Conservation (phyloP, 139 green algal species). For the Pedinophyceae sp. region DNA sequence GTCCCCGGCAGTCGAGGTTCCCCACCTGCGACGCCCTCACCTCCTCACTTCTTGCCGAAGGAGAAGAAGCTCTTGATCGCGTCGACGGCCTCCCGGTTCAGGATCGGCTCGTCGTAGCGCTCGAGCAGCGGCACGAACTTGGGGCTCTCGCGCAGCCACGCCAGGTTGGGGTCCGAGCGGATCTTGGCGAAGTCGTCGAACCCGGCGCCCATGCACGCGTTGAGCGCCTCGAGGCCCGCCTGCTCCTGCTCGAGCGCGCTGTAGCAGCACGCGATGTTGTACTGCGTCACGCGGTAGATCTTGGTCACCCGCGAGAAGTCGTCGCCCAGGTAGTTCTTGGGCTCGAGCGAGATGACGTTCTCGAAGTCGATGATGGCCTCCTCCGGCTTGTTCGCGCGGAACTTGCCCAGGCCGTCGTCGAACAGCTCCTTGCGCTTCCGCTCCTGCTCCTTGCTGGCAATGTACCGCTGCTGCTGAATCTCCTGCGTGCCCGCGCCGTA, state of each 20-base stretch:
- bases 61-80: constrained; percentile 39
- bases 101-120: constrained; percentile 81
- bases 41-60: constrained; percentile 23
- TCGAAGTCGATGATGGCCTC: constrained; percentile 87
- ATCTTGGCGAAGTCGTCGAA: constrained; percentile 89
- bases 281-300: constrained; percentile 83
- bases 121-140: constrained; percentile 59
- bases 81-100: constrained; percentile 73
- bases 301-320: constrained; percentile 69
- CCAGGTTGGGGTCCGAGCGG: constrained; percentile 75
- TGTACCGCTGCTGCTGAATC: constrained; percentile 80
- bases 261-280: constrained; percentile 98
- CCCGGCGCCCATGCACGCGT: constrained; percentile 54
- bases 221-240: constrained; percentile 56
- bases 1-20: too few species aligned
- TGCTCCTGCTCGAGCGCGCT: constrained; percentile 46
- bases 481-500: constrained; percentile 85
- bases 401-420: constrained; percentile 68
- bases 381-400: constrained; percentile 55
- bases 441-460: constrained; percentile 60
- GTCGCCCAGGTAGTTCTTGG: constrained; percentile 81
- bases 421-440: constrained; percentile 72
- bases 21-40: too few species aligned
- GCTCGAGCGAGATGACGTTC: constrained; percentile 82
- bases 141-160: constrained; percentile 36